Conservation (phyloP, 768 basidiomycete species). For the Lactarius vividus region DNA sequence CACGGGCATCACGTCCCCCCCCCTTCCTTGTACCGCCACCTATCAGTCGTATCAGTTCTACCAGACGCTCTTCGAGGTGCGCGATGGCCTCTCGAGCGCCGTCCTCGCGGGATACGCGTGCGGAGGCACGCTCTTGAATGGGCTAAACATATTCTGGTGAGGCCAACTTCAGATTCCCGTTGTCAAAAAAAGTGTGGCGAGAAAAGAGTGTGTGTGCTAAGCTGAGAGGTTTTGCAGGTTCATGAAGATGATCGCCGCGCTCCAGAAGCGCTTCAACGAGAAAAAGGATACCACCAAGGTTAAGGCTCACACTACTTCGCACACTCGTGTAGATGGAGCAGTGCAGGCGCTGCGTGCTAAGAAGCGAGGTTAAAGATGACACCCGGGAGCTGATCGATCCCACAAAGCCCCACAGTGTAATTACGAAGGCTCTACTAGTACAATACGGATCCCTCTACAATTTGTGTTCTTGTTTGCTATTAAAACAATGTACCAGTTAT, state of each 20-base stretch:
- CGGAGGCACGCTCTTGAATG: constrained; percentile 66
- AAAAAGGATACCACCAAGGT: constrained; percentile 24
- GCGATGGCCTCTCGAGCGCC: constrained; percentile 49
- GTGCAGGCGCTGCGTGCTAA: not conserved
- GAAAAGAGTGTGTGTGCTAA: not conserved
- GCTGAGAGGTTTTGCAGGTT: constrained; percentile 48
- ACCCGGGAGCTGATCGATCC: too few species aligned
- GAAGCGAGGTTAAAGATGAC: not conserved
- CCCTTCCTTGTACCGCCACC: not conserved
- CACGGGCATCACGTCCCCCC: not conserved
- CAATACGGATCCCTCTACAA: too few species aligned
- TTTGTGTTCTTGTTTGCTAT: too few species aligned
- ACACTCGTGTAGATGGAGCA: not conserved
- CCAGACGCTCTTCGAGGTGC: constrained; percentile 53
- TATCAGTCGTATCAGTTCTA: constrained; percentile 66
- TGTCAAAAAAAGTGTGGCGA: not conserved
- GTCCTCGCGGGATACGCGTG: constrained; percentile 48
- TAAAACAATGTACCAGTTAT: too few species aligned
- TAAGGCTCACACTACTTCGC: constrained; percentile 18
- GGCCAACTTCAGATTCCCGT: constrained; percentile 8
- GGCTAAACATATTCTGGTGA: constrained; percentile 78
- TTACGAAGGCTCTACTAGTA: too few species aligned
- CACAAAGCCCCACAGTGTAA: too few species aligned
- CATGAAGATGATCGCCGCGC: constrained; percentile 64
- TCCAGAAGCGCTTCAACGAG: constrained; percentile 56